Base-by-base conservation (phyloP, 176 grass and related monocot species). In the Triticum dicoccoides region DNA sequence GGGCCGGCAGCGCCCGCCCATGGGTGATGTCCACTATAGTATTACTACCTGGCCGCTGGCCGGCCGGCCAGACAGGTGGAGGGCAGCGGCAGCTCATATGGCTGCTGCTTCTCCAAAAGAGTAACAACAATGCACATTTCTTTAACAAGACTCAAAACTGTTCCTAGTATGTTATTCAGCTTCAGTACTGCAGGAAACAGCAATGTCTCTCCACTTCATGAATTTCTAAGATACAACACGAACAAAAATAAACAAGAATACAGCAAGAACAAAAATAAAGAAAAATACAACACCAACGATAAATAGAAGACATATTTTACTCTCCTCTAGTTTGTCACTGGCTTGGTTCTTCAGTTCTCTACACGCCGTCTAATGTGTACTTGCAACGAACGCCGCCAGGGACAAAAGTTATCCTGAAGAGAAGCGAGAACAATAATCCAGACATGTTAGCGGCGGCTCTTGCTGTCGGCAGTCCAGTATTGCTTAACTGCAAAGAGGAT, bases 401-500 rank as follows among this genome's bases (percentile, higher is more conserved):
- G 37, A 27, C 61, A 30, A 51, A 51, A 34, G 29, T 69, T 49
- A 33, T 68, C 44, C n/a, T 25, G 7, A 18, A 23, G 66, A 23
- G 33, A 34, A 37, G 24, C 7, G 7, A 61, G 41, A 65, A 77
- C 42, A 54, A 65, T 20, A 65, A 72, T 25, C 27, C 11, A 18
- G 11, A 59, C 21, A 42, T 9, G 10, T 85, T 87, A 76, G 21
- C 58, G 88, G 64, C 76, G 88, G 64, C 76, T 94, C 81, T 84
- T 87, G 76, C 77, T 86, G 76, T 83, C 66, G 4, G 69, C 56
- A 18, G 30, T 24, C 93, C 93, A 95, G 83, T 98, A 98, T 69
- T 83, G 73, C 83, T 98, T 98, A n/a, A 95, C 89, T 8, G 78
- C 87, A 89, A 92, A 90, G 56, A 98, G 82, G 80, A 95, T 85